Base-by-base conservation (phyloP, 2,329 filamentous ascomycete species). In the Fusarium sp. region DNA sequence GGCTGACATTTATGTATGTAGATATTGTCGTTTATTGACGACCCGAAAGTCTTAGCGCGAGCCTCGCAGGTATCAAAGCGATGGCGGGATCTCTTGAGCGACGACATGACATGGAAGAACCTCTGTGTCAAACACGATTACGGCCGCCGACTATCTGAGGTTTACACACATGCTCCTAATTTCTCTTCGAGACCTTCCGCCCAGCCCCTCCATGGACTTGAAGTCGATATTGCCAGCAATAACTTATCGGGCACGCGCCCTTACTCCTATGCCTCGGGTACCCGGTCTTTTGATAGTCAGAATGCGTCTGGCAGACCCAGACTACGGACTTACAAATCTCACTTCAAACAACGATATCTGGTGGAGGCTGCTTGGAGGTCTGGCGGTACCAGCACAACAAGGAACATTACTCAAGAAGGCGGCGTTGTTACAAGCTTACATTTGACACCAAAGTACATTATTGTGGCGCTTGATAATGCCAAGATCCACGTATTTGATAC, bases 401-500 rank as follows among this genome's bases (percentile, higher is more conserved):
- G 91, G 65, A 94, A 97, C 76, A 97, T 98, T 65, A 97, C 93
- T 1, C 95, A 97, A 55, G 96, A 99, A 76, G 95, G 97, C 72
- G 95, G 96, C 28, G 96, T 99, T 3, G 96, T 99, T 18, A 99
- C 96, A 1, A 98, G 94, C 76, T 81, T 99, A 57, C 95, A 99
- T 78, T 82, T 99, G 55, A 99, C 96, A 1, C 86, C 93, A 34
- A 97, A 97, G 78, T 98, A 98, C 81, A 98, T 99, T 75, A 94
- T 99, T 47, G 94, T 98, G 68, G 96, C 96, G 50, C 86, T 99
- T 67, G 96, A 99, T 83, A 99, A 98, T 80, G 95, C 96, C 37
- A 97, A 97, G 83, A 99, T 99, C 45, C 96, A 99, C 79, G 94
- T 99, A 28, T 99, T 98, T 77, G 93, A 98, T 78, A 94, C 93